Evolutionary conservation across 257 asterid species (phyloP).

Genomic region (Rehmannia glutinosa): DNA sequence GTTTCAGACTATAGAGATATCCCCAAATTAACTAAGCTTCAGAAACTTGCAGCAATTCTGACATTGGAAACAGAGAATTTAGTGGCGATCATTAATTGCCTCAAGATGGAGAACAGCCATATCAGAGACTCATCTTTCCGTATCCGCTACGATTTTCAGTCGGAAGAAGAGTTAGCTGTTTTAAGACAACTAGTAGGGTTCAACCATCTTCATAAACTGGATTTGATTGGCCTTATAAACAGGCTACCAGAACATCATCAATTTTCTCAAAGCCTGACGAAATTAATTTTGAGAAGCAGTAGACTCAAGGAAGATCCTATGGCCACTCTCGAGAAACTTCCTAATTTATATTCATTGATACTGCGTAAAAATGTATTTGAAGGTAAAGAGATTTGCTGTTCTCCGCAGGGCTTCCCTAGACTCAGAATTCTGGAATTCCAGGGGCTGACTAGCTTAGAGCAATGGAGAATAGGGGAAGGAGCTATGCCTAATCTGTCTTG

Average conservation of each 20-base stretch:
- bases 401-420: constrained; percentile 33
- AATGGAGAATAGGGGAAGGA: constrained; percentile 42
- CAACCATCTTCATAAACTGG: constrained; percentile 43
- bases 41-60: constrained; percentile 38
- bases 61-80: constrained; percentile 31
- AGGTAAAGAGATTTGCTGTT: constrained; percentile 35
- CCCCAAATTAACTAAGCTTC: constrained; percentile 34
- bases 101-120: constrained; percentile 15
- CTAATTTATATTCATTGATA: constrained; percentile 20
- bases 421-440: constrained; percentile 32
- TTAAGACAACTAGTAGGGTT: constrained; percentile 32
- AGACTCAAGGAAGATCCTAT: constrained; percentile 59
- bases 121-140: constrained; percentile 41
- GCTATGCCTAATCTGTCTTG: constrained; percentile 39
- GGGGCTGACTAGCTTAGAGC: constrained; percentile 29
- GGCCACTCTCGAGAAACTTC: constrained; percentile 41
- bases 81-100: constrained; percentile 23
- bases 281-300: constrained; percentile 46
- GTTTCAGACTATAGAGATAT: constrained; percentile 43
- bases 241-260: constrained; percentile 33
- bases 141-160: constrained; percentile 33
- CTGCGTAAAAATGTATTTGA: constrained; percentile 35
- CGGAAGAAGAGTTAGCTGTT: constrained; percentile 34
- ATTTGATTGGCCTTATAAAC: constrained; percentile 34
- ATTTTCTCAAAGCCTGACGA: constrained; percentile 32